Evolutionary conservation across 2,329 filamentous ascomycete genomes (phyloP), one percentile per base, ranked within the genome.

Genomic region (Colletotrichum sp.): DNA sequence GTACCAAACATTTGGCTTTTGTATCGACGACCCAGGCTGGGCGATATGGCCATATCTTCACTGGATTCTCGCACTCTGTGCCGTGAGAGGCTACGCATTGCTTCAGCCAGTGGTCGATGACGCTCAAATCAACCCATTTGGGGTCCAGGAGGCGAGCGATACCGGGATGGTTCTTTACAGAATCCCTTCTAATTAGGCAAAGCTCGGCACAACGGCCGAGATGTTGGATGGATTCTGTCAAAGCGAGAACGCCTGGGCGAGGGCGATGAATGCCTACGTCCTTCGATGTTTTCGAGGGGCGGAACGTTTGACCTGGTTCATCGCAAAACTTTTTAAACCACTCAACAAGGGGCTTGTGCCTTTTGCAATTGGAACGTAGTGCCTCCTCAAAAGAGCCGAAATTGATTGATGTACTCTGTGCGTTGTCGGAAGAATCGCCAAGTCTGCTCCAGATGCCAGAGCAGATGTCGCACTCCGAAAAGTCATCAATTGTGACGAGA

Each of bases 21-120:
- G 48, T 52, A 44, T 67, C 70, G 7, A 72, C 24, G 16, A 72
- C 18, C 70, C 62, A 72, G 13, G 62, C 62, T 12, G 62, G 70
- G 1, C n/a, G 24, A 5, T 24, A 13, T 8, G 16, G 13, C 18
- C 22, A 28, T 7, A 72, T 59, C 16, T 30, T 66, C 10, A 60
- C 0, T 1, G 30, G 44, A 1, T 60, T 72, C 0, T 32, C 4
- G 70, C 62, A 59, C 9, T 24, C 9, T 18, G 10, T 0, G 12
- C 55, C 26, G 30, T 68, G 66, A 10, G 9, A 16, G 12, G 24
- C 3, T 0, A 15, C 3, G 1, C 48, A 59, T 12, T 15, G 26
- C 13, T 32, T 1, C 16, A 34, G 18, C 66, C 66, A 68, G 5
- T 18, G 44, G 9, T 36, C 2, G 8, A 26, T 1, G 8, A 39